These are phyloP conservation scores for Penicillium egyptiacum DNA, from an alignment of 495 filamentous ascomycete species.

Conservation along the genomic window DNA sequence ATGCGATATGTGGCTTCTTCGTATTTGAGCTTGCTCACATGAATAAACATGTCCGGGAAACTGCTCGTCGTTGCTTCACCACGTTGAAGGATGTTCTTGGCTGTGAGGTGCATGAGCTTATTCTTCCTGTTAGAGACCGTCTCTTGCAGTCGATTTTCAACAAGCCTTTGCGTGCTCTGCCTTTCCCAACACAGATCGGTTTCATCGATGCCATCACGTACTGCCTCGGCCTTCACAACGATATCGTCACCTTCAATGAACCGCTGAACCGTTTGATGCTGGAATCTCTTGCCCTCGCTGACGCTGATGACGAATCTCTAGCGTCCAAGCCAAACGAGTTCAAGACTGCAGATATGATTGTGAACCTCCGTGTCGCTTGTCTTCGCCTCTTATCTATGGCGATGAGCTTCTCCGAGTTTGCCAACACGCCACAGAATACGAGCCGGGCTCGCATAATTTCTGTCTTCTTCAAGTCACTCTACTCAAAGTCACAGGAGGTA, in stretches of 20 bases:
- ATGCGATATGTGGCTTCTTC: slow-evolving; percentile 75
- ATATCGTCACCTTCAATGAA: slow-evolving; percentile 88
- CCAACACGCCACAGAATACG: slow-evolving; percentile 64
- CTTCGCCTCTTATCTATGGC: slow-evolving; percentile 90
- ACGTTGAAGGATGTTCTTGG: slow-evolving; percentile 74
- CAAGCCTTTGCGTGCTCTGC: slow-evolving; percentile 89
- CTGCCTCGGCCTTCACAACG: slow-evolving; percentile 79
- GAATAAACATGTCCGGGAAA: slow-evolving; percentile 89
- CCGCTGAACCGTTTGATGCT: slow-evolving; percentile 83
- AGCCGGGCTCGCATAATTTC: slow-evolving; percentile 83
- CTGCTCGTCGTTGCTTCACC: slow-evolving; percentile 76
- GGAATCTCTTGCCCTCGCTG: slow-evolving; percentile 88
- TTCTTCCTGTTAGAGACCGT: slow-evolving; percentile 82
- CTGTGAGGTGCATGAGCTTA: slow-evolving; percentile 78
- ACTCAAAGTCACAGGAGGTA: slow-evolving; percentile 85
- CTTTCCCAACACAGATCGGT: slow-evolving; percentile 91
- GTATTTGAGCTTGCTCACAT: slow-evolving; percentile 87
- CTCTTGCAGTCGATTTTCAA: slow-evolving; percentile 85
- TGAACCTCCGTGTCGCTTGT: slow-evolving; percentile 89
- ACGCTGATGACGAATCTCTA: slow-evolving; percentile 87
- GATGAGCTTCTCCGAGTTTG: slow-evolving; percentile 87
- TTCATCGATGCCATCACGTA: slow-evolving; percentile 97
- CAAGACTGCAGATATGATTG: slow-evolving; percentile 84
- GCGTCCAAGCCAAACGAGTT: slow-evolving; percentile 84
- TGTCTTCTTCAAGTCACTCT: slow-evolving; percentile 96